Conservation (phyloP, 768 basidiomycete species). For the Termitomyces sp. region DNA sequence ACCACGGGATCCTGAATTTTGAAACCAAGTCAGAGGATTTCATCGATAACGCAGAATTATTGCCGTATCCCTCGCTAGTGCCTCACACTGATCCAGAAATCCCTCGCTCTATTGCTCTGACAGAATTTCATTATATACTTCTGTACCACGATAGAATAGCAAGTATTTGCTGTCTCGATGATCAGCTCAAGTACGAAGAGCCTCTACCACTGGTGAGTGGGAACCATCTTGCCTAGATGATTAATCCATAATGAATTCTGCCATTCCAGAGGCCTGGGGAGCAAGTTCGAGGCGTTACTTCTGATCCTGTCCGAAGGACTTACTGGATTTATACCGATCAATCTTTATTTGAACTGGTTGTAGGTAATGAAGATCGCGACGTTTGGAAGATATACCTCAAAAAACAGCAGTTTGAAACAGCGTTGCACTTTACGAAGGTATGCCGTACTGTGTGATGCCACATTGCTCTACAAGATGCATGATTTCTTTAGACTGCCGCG, state of each 20-base stretch:
- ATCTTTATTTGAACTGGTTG: conserved; percentile 83
- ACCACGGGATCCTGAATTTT: conserved; percentile 77
- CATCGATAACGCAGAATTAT: conserved; percentile 73
- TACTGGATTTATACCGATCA: conserved; percentile 93
- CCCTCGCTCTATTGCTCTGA: conserved; percentile 78
- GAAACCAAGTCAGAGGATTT: conserved; percentile 67
- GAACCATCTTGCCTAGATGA: neutral
- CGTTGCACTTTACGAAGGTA: conserved; percentile 82
- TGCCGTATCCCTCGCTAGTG: conserved; percentile 64
- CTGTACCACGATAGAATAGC: conserved; percentile 77
- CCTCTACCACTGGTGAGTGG: conserved; percentile 69
- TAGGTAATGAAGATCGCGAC: conserved; percentile 87
- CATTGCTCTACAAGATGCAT: neutral
- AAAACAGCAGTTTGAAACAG: conserved; percentile 72
- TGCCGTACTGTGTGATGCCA: conserved; percentile 10
- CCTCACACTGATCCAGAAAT: conserved; percentile 32
- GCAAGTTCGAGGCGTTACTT: conserved; percentile 65
- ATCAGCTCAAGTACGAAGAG: conserved; percentile 83
- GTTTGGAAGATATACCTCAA: conserved; percentile 91
- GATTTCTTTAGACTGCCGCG: conserved; percentile 58
- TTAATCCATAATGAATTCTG: neutral
- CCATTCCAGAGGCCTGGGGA: conserved; percentile 69
- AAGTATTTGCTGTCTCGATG: conserved; percentile 77
- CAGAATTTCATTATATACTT: conserved; percentile 90
- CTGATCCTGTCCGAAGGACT: conserved; percentile 85